Percentiles rank a stretch among this genome's conserved stretches.
Conservation (phyloP, 768 basidiomycete genomes). For the Mycena capillaripes region DNA sequence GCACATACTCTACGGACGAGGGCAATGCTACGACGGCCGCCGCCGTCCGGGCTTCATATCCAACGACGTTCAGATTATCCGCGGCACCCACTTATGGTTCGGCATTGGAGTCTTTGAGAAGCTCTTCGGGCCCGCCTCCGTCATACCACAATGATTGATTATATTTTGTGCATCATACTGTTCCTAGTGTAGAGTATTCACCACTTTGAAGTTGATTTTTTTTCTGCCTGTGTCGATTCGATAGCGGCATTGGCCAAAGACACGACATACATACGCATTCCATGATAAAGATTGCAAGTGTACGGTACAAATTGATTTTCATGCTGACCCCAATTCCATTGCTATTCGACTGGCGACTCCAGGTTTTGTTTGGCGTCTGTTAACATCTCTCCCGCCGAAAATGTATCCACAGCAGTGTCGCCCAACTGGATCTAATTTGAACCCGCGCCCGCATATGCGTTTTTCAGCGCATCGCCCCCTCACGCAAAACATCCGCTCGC, state of each 20-base stretch:
- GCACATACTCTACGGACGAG: background rate
- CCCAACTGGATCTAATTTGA: background rate
- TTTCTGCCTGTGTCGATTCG: background rate
- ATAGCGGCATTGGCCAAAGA: background rate
- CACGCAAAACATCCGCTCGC: background rate
- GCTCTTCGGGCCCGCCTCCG: constrained; percentile 11
- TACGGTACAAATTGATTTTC: background rate
- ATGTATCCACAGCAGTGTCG: background rate
- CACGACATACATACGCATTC: no score
- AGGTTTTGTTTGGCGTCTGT: background rate
- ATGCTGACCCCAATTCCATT: no score
- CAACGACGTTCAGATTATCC: background rate
- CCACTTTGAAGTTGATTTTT: background rate
- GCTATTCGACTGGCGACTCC: background rate
- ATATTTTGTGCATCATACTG: no score
- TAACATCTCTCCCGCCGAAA: background rate
- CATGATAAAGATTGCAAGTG: background rate
- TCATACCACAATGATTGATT: constrained; percentile 18
- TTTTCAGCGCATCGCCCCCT: background rate
- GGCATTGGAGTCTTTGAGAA: background rate
- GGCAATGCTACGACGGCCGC: background rate
- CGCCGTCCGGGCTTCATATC: background rate
- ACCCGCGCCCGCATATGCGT: background rate
- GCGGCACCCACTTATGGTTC: constrained; percentile 1
- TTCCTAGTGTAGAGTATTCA: background rate